Percentiles rank a stretch among this genome's conserved stretches.
Conservation (phyloP, 2,329 filamentous ascomycete species). For the Geosmithia flava region DNA sequence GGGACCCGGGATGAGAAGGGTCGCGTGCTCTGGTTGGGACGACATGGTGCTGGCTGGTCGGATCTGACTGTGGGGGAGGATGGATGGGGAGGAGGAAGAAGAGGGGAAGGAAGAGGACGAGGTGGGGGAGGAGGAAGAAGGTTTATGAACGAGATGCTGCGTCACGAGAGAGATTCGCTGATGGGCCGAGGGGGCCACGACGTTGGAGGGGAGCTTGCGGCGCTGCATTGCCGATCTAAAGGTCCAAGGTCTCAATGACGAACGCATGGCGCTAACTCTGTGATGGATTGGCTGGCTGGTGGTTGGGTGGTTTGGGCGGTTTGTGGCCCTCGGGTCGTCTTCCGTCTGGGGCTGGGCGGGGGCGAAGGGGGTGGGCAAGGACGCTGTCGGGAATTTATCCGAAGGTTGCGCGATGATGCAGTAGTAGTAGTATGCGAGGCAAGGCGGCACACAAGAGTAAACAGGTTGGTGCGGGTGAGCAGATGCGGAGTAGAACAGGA, state of each 20-base stretch:
- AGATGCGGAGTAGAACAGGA: too few relatives aligned
- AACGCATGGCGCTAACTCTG: constrained; percentile 9
- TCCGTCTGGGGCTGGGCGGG: too few relatives aligned
- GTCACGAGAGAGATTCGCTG: not conserved
- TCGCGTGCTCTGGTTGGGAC: constrained; percentile 47
- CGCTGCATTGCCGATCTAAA: not conserved
- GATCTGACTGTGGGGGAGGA: not conserved
- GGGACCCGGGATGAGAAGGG: constrained; percentile 90
- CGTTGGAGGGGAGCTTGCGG: not conserved
- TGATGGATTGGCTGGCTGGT: too few relatives aligned
- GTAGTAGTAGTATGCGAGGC: too few relatives aligned
- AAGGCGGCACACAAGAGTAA: too few relatives aligned
- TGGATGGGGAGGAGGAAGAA: constrained; percentile 6
- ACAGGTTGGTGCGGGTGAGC: too few relatives aligned
- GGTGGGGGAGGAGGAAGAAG: not conserved
- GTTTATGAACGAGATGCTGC: not conserved
- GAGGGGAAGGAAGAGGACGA: not conserved
- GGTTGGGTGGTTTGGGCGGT: too few relatives aligned
- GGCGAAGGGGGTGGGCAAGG: too few relatives aligned
- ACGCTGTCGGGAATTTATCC: too few relatives aligned
- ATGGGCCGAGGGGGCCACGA: not conserved
- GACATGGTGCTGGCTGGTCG: constrained; percentile 35
- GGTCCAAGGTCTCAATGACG: constrained; percentile 5
- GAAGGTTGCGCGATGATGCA: too few relatives aligned
- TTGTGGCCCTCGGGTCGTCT: too few relatives aligned